phyloP scores from a whole-genome alignment of 176 grass and related monocot genomes.

The Canna indica region DNA sequence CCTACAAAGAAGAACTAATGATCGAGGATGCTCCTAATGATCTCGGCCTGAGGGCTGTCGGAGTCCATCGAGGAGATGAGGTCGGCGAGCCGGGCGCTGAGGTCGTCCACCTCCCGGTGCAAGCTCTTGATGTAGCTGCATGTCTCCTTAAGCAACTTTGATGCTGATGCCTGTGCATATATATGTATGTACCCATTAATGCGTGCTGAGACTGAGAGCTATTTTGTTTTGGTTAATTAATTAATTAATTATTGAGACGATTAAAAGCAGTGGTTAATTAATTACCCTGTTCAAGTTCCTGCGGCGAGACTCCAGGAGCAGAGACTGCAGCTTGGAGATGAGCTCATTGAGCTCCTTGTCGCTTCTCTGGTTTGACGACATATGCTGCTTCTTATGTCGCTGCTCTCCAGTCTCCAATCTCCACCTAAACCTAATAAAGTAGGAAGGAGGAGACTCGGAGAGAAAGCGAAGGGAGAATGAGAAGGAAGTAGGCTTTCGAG shows the following conservation, averaged over 20 bases:
- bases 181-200: background rate
- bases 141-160: constrained; percentile 3
- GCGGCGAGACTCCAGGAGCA: constrained; percentile 6
- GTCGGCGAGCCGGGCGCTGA: background rate
- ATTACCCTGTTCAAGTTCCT: background rate
- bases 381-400: background rate
- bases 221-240: too few relatives aligned
- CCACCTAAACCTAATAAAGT: too few relatives aligned
- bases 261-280: background rate
- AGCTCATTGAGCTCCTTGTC: background rate
- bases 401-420: too few relatives aligned
- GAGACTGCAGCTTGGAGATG: constrained; percentile 8
- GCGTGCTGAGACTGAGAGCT: too few relatives aligned
- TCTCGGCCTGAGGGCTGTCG: constrained; percentile 5
- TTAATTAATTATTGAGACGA: too few relatives aligned
- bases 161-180: background rate
- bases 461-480: too few relatives aligned
- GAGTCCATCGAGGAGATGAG: background rate
- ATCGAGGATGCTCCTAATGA: background rate
- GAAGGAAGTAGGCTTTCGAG: too few relatives aligned
- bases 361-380: background rate
- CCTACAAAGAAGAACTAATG: too few relatives aligned
- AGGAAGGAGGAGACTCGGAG: too few relatives aligned
- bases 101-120: constrained; percentile 7
- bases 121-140: constrained; percentile 9